These are phyloP conservation scores for Microbotryum lychnidis-dioicae DNA, from an alignment of 1,284 basidiomycete genomes.

Conservation along the genomic window DNA sequence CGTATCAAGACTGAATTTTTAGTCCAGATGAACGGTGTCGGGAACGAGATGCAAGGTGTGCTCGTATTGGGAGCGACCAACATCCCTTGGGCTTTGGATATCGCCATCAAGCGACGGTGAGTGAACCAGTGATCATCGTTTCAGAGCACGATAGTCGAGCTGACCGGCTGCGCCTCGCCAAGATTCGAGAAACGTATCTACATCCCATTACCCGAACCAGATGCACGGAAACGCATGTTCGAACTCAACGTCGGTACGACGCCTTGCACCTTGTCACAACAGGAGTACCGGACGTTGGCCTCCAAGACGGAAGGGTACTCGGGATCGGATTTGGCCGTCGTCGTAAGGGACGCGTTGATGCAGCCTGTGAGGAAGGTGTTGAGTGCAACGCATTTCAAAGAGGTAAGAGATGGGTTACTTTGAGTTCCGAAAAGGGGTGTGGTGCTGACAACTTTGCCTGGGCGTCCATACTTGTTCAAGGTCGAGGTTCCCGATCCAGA, in stretches of 20 bases:
- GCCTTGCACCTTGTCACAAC: conserved; percentile 68
- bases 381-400: conserved; percentile 89
- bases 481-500: conserved; percentile 41
- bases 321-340: conserved; percentile 89
- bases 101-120: conserved; percentile 90
- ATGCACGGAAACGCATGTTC: conserved; percentile 92
- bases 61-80: conserved; percentile 99
- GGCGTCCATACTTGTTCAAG: conserved; percentile 31
- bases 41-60: conserved; percentile 93
- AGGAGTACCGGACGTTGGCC: conserved; percentile 76
- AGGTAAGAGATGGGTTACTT: conserved; percentile 35
- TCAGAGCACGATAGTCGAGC: neutral
- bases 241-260: conserved; percentile 91
- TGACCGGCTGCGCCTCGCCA: neutral
- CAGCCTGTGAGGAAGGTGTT: conserved; percentile 96
- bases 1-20: conserved; percentile 98
- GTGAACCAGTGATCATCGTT: conserved; percentile 24
- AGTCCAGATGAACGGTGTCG: conserved; percentile 92
- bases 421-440: neutral
- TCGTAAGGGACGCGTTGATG: conserved; percentile 96
- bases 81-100: conserved; percentile 94
- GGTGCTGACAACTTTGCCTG: neutral
- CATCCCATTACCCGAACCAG: conserved; percentile 88
- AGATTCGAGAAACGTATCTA: conserved; percentile 83
- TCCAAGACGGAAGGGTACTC: conserved; percentile 82